phyloP scores from a whole-genome alignment of 352 stramenopile species.

The Pythium aquatile region DNA sequence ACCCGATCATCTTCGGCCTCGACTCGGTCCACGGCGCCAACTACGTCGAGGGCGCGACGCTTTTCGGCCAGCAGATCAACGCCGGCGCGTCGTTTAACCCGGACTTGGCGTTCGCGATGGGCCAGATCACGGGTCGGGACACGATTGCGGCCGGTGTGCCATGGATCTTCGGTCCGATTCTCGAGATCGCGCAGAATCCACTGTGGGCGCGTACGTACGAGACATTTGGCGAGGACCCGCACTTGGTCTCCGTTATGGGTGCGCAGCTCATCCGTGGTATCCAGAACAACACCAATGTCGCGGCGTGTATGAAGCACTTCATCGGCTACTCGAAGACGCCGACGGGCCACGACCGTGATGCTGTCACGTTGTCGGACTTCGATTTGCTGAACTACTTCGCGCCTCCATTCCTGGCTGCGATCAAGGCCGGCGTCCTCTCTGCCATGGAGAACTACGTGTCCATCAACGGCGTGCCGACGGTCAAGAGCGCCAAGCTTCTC shows the following conservation, averaged over 20 bases:
- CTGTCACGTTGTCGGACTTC: constrained; percentile 71
- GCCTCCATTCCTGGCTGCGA: constrained; percentile 79
- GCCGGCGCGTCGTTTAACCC: constrained; percentile 73
- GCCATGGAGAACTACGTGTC: constrained; percentile 95
- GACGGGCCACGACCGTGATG: constrained; percentile 78
- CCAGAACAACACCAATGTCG: constrained; percentile 30
- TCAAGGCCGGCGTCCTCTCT: constrained; percentile 76
- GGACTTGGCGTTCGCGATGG: constrained; percentile 42
- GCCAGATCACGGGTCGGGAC: constrained; percentile 52
- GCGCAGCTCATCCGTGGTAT: constrained; percentile 43
- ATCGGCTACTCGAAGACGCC: constrained; percentile 87
- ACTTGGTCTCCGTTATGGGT: constrained; percentile 55
- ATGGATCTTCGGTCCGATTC: constrained; percentile 81
- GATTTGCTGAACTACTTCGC: constrained; percentile 86
- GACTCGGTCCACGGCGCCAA: constrained; percentile 75
- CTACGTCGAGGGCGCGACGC: constrained; percentile 54
- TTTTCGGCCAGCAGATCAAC: constrained; percentile 80
- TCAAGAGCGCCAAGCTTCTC: constrained; percentile 71
- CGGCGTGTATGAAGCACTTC: constrained; percentile 90
- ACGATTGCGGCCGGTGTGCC: constrained; percentile 58
- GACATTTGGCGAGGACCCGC: constrained; percentile 84
- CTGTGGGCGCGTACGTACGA: constrained; percentile 76
- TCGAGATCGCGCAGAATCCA: constrained; percentile 60
- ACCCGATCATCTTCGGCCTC: constrained; percentile 67
- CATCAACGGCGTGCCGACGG: constrained; percentile 89